Evolutionary conservation across 371 early-diverging fungal genomes (phyloP).

Genomic region (Zychaea mexicana): DNA sequence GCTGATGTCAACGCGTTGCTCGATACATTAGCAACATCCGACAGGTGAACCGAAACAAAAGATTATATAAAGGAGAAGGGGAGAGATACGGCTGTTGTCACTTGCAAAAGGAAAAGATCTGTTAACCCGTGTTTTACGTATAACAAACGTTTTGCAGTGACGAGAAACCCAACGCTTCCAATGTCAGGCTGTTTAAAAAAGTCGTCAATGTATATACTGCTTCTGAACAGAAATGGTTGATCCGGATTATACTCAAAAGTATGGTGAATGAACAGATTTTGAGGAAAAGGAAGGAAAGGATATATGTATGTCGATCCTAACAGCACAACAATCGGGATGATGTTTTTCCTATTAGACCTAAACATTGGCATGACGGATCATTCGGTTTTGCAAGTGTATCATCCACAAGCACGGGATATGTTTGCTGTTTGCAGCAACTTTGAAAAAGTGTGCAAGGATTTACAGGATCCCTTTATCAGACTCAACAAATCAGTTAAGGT

Average conservation of each 20-base stretch:
- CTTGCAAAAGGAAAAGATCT: too few species aligned
- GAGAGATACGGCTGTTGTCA: too few species aligned
- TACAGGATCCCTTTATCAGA: conserved; percentile 39
- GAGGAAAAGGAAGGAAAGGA: too few species aligned
- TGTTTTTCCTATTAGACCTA: too few species aligned
- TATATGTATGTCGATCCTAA: too few species aligned
- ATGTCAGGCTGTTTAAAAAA: conserved; percentile 46
- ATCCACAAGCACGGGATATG: conserved; percentile 66
- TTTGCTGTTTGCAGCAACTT: conserved; percentile 68
- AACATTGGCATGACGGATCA: conserved; percentile 74
- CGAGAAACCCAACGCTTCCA: conserved; percentile 31
- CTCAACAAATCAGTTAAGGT: conserved; percentile 20
- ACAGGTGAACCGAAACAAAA: too few species aligned
- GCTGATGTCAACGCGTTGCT: conserved; percentile 48
- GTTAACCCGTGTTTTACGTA: too few species aligned
- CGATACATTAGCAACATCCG: conserved; percentile 34
- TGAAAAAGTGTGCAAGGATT: conserved; percentile 53
- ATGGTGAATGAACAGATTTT: too few species aligned
- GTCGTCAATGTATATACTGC: conserved; percentile 62
- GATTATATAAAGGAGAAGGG: too few species aligned
- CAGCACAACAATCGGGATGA: too few species aligned
- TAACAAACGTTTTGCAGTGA: not conserved
- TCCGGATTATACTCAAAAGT: conserved; percentile 76
- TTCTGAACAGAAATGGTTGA: conserved; percentile 75
- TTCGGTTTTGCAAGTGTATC: conserved; percentile 63